A percentile compares a stretch with the other conserved stretches of the same genome.
Conservation (phyloP, 192 early-diverging fungal species). For the Umbelopsis ramanniana region DNA sequence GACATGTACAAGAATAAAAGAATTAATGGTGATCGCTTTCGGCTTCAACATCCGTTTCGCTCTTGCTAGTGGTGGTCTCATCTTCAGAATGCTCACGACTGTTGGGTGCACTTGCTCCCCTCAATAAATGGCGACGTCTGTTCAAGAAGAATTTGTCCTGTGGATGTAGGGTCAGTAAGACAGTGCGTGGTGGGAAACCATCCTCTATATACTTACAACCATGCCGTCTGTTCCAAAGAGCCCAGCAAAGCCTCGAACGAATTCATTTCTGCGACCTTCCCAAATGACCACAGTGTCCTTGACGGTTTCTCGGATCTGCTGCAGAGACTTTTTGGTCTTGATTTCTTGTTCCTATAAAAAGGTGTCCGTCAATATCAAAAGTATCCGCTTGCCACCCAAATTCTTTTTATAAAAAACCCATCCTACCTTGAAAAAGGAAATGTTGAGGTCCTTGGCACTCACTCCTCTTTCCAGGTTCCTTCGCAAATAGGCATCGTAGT, state of each 20-base stretch:
- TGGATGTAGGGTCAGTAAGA: neutral
- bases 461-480: constrained; percentile 87
- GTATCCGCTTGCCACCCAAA: no score
- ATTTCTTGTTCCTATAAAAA: constrained; percentile 67
- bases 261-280: constrained; percentile 79
- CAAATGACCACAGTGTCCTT: constrained; percentile 69
- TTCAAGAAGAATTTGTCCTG: constrained; percentile 18
- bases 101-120: neutral
- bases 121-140: neutral
- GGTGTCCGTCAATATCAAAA: neutral
- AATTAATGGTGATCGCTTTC: neutral
- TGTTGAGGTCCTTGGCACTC: constrained; percentile 79
- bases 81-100: constrained; percentile 10
- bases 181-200: neutral
- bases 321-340: constrained; percentile 74
- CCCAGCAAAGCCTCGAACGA: constrained; percentile 69
- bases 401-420: no score
- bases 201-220: constrained; percentile 36
- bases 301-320: constrained; percentile 70
- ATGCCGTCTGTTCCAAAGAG: constrained; percentile 69
- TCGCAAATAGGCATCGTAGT: constrained; percentile 83
- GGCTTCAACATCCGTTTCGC: neutral
- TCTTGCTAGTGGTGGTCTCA: constrained; percentile 12
- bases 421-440: constrained; percentile 76
- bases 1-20: neutral